Evolutionary conservation across 352 stramenopile genomes (phyloP).

Genomic region (Phytophthora ohioensis): DNA sequence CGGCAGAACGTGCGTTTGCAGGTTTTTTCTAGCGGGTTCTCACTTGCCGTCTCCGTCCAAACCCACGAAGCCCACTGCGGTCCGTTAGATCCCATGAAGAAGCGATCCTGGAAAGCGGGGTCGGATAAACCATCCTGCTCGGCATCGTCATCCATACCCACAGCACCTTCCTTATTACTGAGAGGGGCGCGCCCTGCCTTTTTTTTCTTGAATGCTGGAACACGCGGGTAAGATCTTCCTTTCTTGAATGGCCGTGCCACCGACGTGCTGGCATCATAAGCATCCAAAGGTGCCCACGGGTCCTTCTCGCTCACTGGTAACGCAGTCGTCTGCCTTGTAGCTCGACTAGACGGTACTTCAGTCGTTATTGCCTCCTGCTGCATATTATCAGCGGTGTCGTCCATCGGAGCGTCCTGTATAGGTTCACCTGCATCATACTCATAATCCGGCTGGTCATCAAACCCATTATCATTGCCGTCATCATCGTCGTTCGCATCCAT

Average conservation of each 20-base stretch:
- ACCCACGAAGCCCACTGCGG: constrained; percentile 81
- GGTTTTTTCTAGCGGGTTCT: constrained; percentile 61
- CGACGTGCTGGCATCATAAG: constrained; percentile 78
- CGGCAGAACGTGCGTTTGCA: constrained; percentile 76
- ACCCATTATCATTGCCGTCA: constrained; percentile 25
- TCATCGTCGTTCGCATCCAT: constrained; percentile 46
- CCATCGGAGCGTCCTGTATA: constrained; percentile 31
- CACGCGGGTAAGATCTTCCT: constrained; percentile 68
- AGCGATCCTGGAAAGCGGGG: constrained; percentile 69
- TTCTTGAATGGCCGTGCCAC: constrained; percentile 79
- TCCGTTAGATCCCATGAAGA: constrained; percentile 56
- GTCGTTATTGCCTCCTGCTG: constrained; percentile 9
- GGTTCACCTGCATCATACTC: constrained; percentile 44
- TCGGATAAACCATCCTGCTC: constrained; percentile 65
- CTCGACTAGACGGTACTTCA: not conserved
- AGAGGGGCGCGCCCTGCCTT: constrained; percentile 25
- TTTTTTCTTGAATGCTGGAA: constrained; percentile 53
- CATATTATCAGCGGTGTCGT: constrained; percentile 13
- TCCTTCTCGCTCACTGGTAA: constrained; percentile 51
- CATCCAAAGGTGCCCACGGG: constrained; percentile 75
- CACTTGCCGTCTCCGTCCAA: constrained; percentile 60
- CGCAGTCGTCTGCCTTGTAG: not conserved
- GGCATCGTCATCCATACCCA: constrained; percentile 49
- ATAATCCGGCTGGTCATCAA: constrained; percentile 44
- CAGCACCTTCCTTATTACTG: constrained; percentile 47